phyloP scores from a whole-genome alignment of 2,329 filamentous ascomycete genomes.

The Monosporascus sp. region DNA sequence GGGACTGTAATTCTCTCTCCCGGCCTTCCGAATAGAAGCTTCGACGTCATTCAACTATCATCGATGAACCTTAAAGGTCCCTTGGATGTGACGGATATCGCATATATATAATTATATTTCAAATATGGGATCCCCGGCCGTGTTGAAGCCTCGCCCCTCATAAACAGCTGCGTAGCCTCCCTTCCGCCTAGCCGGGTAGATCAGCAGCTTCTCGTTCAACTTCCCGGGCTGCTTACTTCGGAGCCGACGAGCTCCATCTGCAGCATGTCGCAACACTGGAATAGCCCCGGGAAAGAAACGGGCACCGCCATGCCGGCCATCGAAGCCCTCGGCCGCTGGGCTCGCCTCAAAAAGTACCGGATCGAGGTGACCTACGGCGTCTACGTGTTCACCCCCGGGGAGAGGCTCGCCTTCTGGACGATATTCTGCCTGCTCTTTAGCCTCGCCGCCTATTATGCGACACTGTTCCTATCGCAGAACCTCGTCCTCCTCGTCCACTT shows the following conservation, averaged over 20 bases:
- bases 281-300: too few species aligned
- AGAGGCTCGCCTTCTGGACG: constrained; percentile 74
- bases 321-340: constrained; percentile 53
- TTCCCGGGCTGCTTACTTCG: neutral
- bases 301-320: constrained; percentile 1
- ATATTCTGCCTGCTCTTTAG: constrained; percentile 66
- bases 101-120: neutral
- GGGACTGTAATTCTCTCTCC: neutral
- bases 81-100: too few species aligned
- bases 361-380: constrained; percentile 77
- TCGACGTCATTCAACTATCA: neutral
- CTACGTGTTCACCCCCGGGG: constrained; percentile 73
- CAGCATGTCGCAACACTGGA: neutral
- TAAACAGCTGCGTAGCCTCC: neutral
- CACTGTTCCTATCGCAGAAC: constrained; percentile 65
- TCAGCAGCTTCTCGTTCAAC: neutral
- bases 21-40: neutral
- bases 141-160: neutral
- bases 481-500: constrained; percentile 50
- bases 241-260: neutral
- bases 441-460: constrained; percentile 62
- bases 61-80: neutral
- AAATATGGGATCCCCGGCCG: neutral
- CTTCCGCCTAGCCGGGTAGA: too few species aligned
- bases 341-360: constrained; percentile 73